These are phyloP conservation scores for Thermomyces lanuginosus DNA, from an alignment of 2,329 filamentous ascomycete species.

Conservation along the genomic window DNA sequence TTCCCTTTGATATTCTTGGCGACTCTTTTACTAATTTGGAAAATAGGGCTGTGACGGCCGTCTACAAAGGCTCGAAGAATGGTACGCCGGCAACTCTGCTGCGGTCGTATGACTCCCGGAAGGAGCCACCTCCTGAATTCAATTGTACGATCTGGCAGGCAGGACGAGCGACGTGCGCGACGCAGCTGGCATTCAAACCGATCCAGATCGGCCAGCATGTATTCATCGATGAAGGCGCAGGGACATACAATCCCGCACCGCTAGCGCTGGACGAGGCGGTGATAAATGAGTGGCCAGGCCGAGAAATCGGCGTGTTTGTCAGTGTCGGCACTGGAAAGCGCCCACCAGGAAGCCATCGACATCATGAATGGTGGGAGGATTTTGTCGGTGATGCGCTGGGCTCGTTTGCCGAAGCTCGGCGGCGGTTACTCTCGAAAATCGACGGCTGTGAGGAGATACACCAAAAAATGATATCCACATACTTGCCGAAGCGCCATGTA, in stretches of 20 bases:
- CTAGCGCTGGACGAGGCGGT: conserved; percentile 77
- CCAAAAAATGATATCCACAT: conserved; percentile 64
- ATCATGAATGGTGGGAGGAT: conserved; percentile 80
- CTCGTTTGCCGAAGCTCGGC: conserved; percentile 78
- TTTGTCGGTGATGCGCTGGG: conserved; percentile 57
- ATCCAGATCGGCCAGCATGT: conserved; percentile 84
- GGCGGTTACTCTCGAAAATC: conserved; percentile 75
- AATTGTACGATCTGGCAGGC: conserved; percentile 97
- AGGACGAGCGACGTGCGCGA: conserved; percentile 81
- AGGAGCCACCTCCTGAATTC: conserved; percentile 76
- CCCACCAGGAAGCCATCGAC: conserved; percentile 49
- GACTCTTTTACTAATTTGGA: conserved; percentile 3
- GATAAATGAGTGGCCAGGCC: conserved; percentile 85
- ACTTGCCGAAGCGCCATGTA: conserved; percentile 60
- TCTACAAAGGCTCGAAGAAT: conserved; percentile 67
- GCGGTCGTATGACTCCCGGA: conserved; percentile 87
- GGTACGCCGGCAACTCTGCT: conserved; percentile 55
- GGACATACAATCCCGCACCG: conserved; percentile 81
- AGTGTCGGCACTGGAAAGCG: conserved; percentile 90
- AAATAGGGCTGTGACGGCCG: conserved; percentile 68
- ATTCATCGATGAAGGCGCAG: conserved; percentile 83
- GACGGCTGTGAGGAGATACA: conserved; percentile 90
- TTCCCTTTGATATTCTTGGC: neutral
- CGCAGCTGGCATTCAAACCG: conserved; percentile 86
- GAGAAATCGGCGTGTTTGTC: conserved; percentile 81